phyloP scores from a whole-genome alignment of 345 rosid genomes.

The Microthlaspi erraticum region DNA sequence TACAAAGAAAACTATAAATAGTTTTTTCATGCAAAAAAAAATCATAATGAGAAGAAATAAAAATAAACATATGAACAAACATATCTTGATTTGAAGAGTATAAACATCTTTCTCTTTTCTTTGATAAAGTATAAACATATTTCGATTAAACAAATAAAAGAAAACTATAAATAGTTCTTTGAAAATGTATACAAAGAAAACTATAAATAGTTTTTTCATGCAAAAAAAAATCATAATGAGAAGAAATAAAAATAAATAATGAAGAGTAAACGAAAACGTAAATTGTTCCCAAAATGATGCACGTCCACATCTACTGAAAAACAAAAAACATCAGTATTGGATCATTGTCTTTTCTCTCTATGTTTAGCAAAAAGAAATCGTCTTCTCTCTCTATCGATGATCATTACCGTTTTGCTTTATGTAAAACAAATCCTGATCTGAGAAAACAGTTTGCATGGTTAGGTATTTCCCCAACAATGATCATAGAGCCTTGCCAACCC shows the following conservation, averaged over 20 bases:
- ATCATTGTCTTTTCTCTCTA: conserved; percentile 2
- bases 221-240: neutral
- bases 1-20: neutral
- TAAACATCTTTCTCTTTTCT: neutral
- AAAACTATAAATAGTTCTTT: neutral
- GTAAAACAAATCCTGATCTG: neutral
- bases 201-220: neutral
- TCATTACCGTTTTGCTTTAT: conserved; percentile 12
- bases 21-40: too few species aligned
- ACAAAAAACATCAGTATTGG: conserved; percentile 26
- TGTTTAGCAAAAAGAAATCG: too few species aligned
- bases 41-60: too few species aligned
- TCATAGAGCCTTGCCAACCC: conserved; percentile 17
- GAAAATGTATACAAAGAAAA: neutral
- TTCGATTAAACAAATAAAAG: neutral
- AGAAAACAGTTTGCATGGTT: conserved; percentile 38
- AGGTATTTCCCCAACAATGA: conserved; percentile 39
- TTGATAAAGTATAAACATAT: too few species aligned
- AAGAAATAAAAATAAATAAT: neutral
- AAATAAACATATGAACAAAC: neutral
- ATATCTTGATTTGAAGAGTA: neutral
- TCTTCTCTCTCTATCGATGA: neutral
- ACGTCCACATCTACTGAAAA: conserved; percentile 29
- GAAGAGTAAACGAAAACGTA: neutral
- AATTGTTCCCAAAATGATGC: conserved; percentile 39